These are phyloP conservation scores for Psilocybe sp. DNA, from an alignment of 768 basidiomycete genomes.

Conservation along the genomic window DNA sequence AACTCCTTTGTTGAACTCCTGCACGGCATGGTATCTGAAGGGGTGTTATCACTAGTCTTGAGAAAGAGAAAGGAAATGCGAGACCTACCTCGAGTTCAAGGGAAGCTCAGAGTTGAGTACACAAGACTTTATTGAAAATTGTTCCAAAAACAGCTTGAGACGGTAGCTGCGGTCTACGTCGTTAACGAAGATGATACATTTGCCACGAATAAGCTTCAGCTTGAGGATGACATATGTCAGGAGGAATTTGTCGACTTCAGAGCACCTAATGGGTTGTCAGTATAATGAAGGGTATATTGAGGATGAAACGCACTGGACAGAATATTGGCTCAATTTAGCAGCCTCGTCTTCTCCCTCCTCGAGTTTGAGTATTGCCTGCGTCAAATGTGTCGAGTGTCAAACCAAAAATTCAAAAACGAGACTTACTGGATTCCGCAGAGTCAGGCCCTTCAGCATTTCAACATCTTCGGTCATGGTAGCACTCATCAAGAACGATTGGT, in stretches of 20 bases:
- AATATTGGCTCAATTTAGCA: slow-evolving; percentile 81
- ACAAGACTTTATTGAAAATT: slow-evolving; percentile 94
- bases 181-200: slow-evolving; percentile 96
- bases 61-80: not conserved
- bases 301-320: slow-evolving; percentile 55
- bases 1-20: slow-evolving; percentile 98
- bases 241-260: slow-evolving; percentile 96
- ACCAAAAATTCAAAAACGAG: not conserved
- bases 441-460: slow-evolving; percentile 83
- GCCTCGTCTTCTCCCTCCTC: slow-evolving; percentile 87
- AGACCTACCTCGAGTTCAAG: slow-evolving; percentile 76
- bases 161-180: slow-evolving; percentile 93
- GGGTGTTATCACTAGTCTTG: not conserved
- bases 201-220: slow-evolving; percentile 91
- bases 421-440: slow-evolving; percentile 83
- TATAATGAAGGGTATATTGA: not conserved
- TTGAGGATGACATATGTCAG: slow-evolving; percentile 95
- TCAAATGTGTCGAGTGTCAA: slow-evolving; percentile 1
- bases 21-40: slow-evolving; percentile 87
- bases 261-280: slow-evolving; percentile 48
- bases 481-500: slow-evolving; percentile 94
- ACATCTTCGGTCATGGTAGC: slow-evolving; percentile 98
- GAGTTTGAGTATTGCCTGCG: slow-evolving; percentile 77
- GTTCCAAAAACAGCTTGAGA: slow-evolving; percentile 96
- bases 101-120: slow-evolving; percentile 96